These are phyloP conservation scores for Populus ilicifolia DNA, from an alignment of 345 rosid genomes.

Conservation along the genomic window DNA sequence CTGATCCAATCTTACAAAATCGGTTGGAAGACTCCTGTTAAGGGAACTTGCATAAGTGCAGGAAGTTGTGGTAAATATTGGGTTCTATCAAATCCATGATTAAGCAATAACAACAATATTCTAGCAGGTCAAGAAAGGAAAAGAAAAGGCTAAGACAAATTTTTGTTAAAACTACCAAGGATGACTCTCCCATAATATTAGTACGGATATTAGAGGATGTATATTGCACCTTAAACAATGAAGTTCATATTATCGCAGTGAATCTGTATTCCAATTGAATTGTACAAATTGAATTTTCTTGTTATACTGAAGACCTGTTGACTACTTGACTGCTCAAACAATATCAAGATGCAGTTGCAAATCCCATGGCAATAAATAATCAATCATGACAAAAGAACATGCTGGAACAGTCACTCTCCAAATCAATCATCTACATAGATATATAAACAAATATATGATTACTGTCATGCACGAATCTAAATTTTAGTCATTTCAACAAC, in stretches of 20 bases:
- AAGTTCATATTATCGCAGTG: neutral
- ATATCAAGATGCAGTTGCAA: neutral
- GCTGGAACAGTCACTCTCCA: neutral
- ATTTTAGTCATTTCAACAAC: neutral
- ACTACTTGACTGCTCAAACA: neutral
- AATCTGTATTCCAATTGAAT: neutral
- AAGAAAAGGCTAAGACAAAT: neutral
- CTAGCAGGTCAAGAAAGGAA: neutral
- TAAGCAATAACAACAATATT: neutral
- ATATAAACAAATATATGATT: neutral
- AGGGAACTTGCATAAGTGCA: slow-evolving; percentile 17
- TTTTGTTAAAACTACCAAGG: neutral
- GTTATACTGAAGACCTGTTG: neutral
- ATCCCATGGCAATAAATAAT: neutral
- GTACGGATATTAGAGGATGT: too few relatives aligned
- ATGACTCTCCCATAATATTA: neutral
- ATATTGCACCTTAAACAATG: neutral
- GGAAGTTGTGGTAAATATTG: neutral
- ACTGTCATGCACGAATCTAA: too few relatives aligned
- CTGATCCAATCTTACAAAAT: slow-evolving; percentile 84
- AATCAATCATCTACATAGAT: neutral
- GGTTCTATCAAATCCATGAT: neutral
- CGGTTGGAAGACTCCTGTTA: slow-evolving; percentile 33
- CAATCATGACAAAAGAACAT: neutral
- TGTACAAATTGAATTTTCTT: neutral